Conservation (phyloP, 2,329 filamentous ascomycete genomes). For the Ophiocordyceps robertsii region DNA sequence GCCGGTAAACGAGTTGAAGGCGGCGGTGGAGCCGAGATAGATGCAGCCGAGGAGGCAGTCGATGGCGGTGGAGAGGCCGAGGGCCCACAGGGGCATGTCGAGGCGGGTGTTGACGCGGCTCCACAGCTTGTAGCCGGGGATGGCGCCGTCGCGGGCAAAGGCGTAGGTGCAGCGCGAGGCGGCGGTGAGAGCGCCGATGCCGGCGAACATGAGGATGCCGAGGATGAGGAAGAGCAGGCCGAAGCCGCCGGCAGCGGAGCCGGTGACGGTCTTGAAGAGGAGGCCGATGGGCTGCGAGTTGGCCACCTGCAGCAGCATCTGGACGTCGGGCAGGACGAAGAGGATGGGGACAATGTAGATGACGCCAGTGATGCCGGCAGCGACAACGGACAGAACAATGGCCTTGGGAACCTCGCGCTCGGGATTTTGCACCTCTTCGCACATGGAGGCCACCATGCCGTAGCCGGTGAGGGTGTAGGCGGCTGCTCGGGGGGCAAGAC, state of each 20-base stretch:
- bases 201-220: constrained; percentile 65
- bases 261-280: constrained; percentile 64
- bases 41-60: constrained; percentile 63
- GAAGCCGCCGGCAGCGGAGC: constrained; percentile 59
- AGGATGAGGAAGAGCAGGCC: constrained; percentile 63
- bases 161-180: constrained; percentile 64
- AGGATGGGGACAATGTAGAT: constrained; percentile 59
- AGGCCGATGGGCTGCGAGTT: constrained; percentile 65
- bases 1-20: constrained; percentile 69
- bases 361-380: constrained; percentile 50
- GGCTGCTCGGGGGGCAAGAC: constrained; percentile 17
- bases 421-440: constrained; percentile 47
- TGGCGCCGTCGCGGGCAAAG: constrained; percentile 62
- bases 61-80: constrained; percentile 53
- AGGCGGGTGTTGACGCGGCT: constrained; percentile 49
- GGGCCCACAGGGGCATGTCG: constrained; percentile 56
- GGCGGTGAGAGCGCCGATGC: constrained; percentile 61
- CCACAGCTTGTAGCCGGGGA: constrained; percentile 57
- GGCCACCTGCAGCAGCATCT: constrained; percentile 47
- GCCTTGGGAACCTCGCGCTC: constrained; percentile 51
- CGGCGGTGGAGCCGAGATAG: constrained; percentile 64
- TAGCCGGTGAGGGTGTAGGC: constrained; percentile 31
- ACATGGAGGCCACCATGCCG: constrained; percentile 40
- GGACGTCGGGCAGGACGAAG: constrained; percentile 59
- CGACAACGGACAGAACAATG: constrained; percentile 52